Percentiles rank a stretch among this genome's conserved stretches.
Evolutionary conservation across 225 moss, liverwort and hornwort genomes (phyloP).

Genomic region (Marchantia polymorpha): DNA sequence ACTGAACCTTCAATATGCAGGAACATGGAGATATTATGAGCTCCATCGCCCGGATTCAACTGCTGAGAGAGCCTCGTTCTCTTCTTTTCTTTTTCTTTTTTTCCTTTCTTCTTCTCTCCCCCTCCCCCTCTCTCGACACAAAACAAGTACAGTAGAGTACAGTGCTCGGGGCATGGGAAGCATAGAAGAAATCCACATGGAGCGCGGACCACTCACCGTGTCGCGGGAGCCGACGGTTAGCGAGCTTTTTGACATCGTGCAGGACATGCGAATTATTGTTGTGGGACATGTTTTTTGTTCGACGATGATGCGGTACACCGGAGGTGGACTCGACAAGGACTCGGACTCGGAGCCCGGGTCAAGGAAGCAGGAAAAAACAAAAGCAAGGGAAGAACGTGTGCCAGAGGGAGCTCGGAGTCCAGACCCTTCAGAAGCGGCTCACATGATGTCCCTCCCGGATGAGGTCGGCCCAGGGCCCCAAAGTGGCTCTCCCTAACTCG

Average conservation of each 20-base stretch:
- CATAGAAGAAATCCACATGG: background rate
- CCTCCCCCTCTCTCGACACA: too few species aligned
- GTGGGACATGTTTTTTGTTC: background rate
- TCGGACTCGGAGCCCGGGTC: too few species aligned
- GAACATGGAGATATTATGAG: background rate
- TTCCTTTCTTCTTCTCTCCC: too few species aligned
- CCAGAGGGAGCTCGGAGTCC: background rate
- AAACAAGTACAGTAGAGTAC: background rate
- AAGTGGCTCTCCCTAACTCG: background rate
- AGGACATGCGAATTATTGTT: background rate
- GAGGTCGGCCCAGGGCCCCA: background rate
- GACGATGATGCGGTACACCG: background rate
- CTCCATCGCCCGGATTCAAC: background rate
- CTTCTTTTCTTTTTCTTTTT: too few species aligned
- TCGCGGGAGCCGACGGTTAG: background rate
- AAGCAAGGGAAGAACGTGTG: background rate
- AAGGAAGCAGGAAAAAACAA: background rate
- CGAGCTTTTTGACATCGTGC: background rate
- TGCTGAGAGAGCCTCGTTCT: background rate
- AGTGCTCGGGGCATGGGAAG: background rate
- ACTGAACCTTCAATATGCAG: background rate
- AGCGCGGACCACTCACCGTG: background rate
- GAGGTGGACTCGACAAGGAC: background rate
- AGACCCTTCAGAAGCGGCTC: background rate
- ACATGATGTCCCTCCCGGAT: too few species aligned